Percentiles rank a stretch among this genome's conserved stretches.
Conservation (phyloP, 1,284 basidiomycete species). For the Cystobasidium pallidum region DNA sequence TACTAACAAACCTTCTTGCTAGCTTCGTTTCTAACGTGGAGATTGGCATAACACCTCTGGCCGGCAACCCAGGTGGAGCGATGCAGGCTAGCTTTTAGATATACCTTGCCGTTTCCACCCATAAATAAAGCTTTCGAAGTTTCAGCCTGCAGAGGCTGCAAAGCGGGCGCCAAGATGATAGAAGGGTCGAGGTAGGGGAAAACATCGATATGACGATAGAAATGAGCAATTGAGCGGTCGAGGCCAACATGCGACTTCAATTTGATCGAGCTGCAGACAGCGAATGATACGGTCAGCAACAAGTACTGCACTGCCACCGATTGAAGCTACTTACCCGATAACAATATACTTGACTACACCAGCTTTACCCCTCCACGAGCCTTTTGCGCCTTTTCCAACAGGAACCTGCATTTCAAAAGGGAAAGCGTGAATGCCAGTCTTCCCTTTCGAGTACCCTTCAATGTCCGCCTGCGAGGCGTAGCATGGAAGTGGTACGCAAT, state of each 20-base stretch:
- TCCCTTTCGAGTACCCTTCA: conserved; percentile 69
- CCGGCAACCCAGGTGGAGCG: conserved; percentile 83
- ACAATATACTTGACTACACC: conserved; percentile 79
- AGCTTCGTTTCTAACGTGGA: conserved; percentile 73
- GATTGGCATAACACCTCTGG: conserved; percentile 73
- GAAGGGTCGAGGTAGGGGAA: conserved; percentile 78
- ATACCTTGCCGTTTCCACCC: conserved; percentile 70
- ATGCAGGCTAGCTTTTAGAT: conserved; percentile 71
- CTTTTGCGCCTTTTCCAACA: conserved; percentile 71
- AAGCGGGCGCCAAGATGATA: conserved; percentile 66
- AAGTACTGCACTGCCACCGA: too few species aligned
- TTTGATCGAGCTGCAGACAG: conserved; percentile 67
- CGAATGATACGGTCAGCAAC: conserved; percentile 10
- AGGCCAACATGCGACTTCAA: conserved; percentile 68
- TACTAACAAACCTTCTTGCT: conserved; percentile 70
- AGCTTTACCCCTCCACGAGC: conserved; percentile 65
- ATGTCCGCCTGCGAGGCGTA: conserved; percentile 62
- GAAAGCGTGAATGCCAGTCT: conserved; percentile 67
- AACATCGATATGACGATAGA: conserved; percentile 81
- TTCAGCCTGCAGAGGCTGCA: conserved; percentile 67
- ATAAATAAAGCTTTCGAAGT: conserved; percentile 66
- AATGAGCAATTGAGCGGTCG: conserved; percentile 81
- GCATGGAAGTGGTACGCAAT: conserved; percentile 59
- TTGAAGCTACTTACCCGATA: conserved; percentile 68
- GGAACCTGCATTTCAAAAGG: conserved; percentile 81